Evolutionary conservation across 441 rosid species (phyloP), one percentile per base, ranked within the genome.

Genomic region (Cnidoscolus chayamansa): DNA sequence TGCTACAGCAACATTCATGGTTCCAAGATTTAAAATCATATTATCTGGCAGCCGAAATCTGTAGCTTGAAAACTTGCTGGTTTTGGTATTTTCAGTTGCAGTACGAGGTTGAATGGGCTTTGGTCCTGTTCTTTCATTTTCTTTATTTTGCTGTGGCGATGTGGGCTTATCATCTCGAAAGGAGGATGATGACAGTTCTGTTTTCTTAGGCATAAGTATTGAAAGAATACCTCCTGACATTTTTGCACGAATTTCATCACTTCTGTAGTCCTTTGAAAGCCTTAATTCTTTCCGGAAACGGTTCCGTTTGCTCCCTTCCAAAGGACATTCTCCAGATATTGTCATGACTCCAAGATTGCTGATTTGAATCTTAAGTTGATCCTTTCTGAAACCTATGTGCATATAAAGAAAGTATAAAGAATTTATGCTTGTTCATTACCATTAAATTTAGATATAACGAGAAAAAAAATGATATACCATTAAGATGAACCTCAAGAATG

Each of bases 341-440:
- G 0, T 32, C 48, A 82, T 1, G 31, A 30, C 62, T 49, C 76
- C 76, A 1, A 1, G 32, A 54, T 35, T 20, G 73, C 16, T 63
- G 37, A 57, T 48, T 35, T 64, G 77, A 60, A 82, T 71, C 54
- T 32, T 67, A 17, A 80, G 30, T 19, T 75, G 73, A 2, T 56
- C 66, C 77, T 67, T 75, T 43, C 7, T 64, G 68, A 82, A 82
- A 63, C 81, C 85, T 82, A 30, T 40, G 6, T 40, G 6, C 7
- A 40, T 59, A 17, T 25, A n/a, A 35, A 35, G 40, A 35, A 35
- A 35, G 40, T 4, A 30, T 25, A 31, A 5, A 40, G 25, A 25
- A 25, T 25, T 25, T 25, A 25, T 25, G 25, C 25, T 25, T 25
- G 25, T 25, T 25, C 25, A 25, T 25, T 25, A 25, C 25, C 25